These are phyloP conservation scores for Aquilaria sinensis DNA, from an alignment of 345 rosid species.

Conservation along the genomic window DNA sequence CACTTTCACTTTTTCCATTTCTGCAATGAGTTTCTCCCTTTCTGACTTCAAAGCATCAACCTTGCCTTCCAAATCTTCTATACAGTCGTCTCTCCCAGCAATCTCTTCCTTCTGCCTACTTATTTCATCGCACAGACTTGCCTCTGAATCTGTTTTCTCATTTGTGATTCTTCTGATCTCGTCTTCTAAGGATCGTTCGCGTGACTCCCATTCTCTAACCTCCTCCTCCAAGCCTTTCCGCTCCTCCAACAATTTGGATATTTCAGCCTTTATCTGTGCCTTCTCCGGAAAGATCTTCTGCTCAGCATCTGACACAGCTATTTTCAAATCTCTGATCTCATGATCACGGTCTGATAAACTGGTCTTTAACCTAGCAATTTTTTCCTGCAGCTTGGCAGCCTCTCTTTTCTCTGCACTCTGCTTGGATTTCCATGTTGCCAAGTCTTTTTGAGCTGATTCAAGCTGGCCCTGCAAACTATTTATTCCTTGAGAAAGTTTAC, in stretches of 20 bases:
- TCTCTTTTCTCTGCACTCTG: slow-evolving; percentile 46
- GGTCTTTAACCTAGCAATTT: slow-evolving; percentile 36
- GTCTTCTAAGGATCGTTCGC: slow-evolving; percentile 55
- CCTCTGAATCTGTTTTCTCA: slow-evolving; percentile 39
- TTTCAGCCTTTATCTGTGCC: slow-evolving; percentile 52
- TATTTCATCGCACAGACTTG: slow-evolving; percentile 27
- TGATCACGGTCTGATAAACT: slow-evolving; percentile 67
- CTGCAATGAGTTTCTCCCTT: slow-evolving; percentile 29
- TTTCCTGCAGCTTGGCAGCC: slow-evolving; percentile 54
- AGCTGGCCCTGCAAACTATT: slow-evolving; percentile 36
- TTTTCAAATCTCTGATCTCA: slow-evolving; percentile 52
- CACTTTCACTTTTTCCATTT: slow-evolving; percentile 24
- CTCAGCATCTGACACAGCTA: slow-evolving; percentile 55
- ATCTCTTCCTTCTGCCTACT: slow-evolving; percentile 39
- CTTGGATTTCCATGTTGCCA: slow-evolving; percentile 36
- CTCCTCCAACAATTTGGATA: slow-evolving; percentile 47
- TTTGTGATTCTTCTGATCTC: slow-evolving; percentile 41
- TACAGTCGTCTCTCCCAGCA: slow-evolving; percentile 22
- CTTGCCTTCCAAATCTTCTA: slow-evolving; percentile 29
- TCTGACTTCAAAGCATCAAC: slow-evolving; percentile 26
- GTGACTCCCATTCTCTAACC: slow-evolving; percentile 57
- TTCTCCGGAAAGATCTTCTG: slow-evolving; percentile 61
- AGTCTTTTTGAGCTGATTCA: slow-evolving; percentile 45
- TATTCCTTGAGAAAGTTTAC: slow-evolving; percentile 25
- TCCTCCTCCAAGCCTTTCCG: slow-evolving; percentile 33